A percentile compares a stretch with the other conserved stretches of the same genome.
Conservation (phyloP, 1,139 yeast species). For the Yamadazyma buinensis region DNA sequence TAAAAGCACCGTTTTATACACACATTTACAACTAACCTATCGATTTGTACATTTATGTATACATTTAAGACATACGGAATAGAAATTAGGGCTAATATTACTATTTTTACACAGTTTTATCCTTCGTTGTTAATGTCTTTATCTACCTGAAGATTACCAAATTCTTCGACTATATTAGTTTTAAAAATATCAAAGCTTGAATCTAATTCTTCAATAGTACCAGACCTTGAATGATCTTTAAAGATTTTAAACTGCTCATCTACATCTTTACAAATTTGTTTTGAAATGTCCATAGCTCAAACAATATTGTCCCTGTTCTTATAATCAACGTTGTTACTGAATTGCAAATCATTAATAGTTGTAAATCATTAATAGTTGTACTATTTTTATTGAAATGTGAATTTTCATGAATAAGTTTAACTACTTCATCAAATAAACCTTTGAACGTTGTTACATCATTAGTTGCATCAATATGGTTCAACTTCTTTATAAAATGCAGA, state of each 20-base stretch:
- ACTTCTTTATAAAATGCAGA: slow-evolving; percentile 16
- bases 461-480: slow-evolving; percentile 24
- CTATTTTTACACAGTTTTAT: slow-evolving; percentile 25
- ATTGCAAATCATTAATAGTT: slow-evolving; percentile 15
- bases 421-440: slow-evolving; percentile 21
- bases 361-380: too few species aligned
- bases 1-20: too few species aligned
- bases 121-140: too few species aligned
- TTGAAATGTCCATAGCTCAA: slow-evolving; percentile 28
- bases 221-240: slow-evolving; percentile 5
- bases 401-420: slow-evolving; percentile 12
- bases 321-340: slow-evolving; percentile 3
- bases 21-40: too few species aligned
- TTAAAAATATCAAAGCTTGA: too few species aligned
- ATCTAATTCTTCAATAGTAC: too few species aligned
- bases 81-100: slow-evolving; percentile 35
- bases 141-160: too few species aligned
- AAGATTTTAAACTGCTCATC: slow-evolving; percentile 5
- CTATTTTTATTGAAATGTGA: slow-evolving; percentile 5
- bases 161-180: too few species aligned
- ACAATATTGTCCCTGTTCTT: slow-evolving; percentile 19
- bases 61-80: slow-evolving; percentile 30
- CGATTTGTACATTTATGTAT: slow-evolving; percentile 28
- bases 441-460: slow-evolving; percentile 30
- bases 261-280: slow-evolving; percentile 21